These are phyloP conservation scores for Pholiota molesta DNA, from an alignment of 768 basidiomycete species.

Conservation along the genomic window DNA sequence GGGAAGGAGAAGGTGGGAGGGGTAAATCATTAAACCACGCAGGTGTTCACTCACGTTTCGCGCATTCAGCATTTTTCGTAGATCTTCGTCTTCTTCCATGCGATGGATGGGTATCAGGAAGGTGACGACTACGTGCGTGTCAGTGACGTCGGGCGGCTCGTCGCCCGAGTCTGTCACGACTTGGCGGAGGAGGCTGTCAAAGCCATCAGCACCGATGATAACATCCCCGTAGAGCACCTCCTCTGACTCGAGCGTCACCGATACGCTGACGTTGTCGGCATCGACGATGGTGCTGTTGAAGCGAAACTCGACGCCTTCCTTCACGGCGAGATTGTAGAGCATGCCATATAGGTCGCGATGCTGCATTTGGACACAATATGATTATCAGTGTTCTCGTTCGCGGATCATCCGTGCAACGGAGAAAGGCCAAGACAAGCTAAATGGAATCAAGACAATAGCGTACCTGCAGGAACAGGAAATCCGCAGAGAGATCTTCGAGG, in stretches of 20 bases:
- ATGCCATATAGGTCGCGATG: conserved; percentile 54
- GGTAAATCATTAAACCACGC: background rate
- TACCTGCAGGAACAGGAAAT: conserved; percentile 46
- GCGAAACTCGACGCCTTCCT: conserved; percentile 50
- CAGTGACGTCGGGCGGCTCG: conserved; percentile 11
- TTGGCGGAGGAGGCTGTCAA: conserved; percentile 40
- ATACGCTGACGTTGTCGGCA: conserved; percentile 33
- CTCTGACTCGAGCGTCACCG: conserved; percentile 44
- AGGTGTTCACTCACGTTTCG: conserved; percentile 29
- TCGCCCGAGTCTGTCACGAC: conserved; percentile 31
- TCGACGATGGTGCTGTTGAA: conserved; percentile 39
- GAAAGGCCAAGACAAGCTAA: background rate
- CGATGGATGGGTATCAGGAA: conserved; percentile 34
- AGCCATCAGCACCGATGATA: conserved; percentile 65
- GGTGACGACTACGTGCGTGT: conserved; percentile 32
- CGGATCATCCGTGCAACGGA: too few species aligned
- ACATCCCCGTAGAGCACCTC: conserved; percentile 50
- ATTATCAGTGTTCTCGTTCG: background rate
- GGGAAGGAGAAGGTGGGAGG: background rate
- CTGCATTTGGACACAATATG: conserved; percentile 28
- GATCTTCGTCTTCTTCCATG: conserved; percentile 35
- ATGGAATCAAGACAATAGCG: conserved; percentile 14
- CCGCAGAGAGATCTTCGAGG: conserved; percentile 35
- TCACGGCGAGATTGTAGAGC: conserved; percentile 47
- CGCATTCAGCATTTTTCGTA: conserved; percentile 28